phyloP scores from a whole-genome alignment of 2,329 filamentous ascomycete species.

The Herpotrichia juniperi region DNA sequence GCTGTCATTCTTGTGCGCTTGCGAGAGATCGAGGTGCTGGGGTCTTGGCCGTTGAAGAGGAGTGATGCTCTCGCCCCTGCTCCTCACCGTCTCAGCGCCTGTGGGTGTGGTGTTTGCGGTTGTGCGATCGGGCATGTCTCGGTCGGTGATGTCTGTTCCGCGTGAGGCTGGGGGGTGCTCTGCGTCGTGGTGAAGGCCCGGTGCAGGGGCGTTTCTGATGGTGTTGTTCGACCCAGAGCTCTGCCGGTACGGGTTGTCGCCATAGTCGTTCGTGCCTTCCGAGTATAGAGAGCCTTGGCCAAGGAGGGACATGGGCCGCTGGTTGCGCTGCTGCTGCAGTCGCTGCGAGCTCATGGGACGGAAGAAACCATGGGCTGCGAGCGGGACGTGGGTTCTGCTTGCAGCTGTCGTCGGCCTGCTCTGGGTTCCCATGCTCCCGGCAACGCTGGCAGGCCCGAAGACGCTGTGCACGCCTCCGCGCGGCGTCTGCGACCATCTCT shows the following conservation, averaged over 20 bases:
- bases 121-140: conserved; percentile 70
- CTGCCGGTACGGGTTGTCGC: conserved; percentile 43
- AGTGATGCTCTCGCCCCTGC: conserved; percentile 78
- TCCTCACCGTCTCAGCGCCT: conserved; percentile 62
- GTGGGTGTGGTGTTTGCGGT: conserved; percentile 79
- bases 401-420: conserved; percentile 67
- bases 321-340: conserved; percentile 85
- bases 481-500: conserved; percentile 61
- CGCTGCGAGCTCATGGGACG: conserved; percentile 96
- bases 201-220: conserved; percentile 28
- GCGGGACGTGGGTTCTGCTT: conserved; percentile 85
- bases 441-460: conserved; percentile 39
- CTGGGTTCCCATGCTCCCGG: conserved; percentile 50
- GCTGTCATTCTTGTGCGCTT: conserved; percentile 60
- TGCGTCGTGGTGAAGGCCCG: conserved; percentile 43
- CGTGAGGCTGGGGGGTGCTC: conserved; percentile 69
- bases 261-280: conserved; percentile 36
- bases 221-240: conserved; percentile 46
- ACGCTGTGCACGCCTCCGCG: conserved; percentile 50
- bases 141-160: conserved; percentile 81
- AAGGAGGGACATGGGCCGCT: conserved; percentile 52
- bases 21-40: conserved; percentile 66
- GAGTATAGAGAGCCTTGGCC: conserved; percentile 41
- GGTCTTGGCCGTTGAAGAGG: conserved; percentile 68
- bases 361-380: conserved; percentile 91